Evolutionary conservation across 305 asterid genomes (phyloP).

Genomic region (Fraxinus dipetala): DNA sequence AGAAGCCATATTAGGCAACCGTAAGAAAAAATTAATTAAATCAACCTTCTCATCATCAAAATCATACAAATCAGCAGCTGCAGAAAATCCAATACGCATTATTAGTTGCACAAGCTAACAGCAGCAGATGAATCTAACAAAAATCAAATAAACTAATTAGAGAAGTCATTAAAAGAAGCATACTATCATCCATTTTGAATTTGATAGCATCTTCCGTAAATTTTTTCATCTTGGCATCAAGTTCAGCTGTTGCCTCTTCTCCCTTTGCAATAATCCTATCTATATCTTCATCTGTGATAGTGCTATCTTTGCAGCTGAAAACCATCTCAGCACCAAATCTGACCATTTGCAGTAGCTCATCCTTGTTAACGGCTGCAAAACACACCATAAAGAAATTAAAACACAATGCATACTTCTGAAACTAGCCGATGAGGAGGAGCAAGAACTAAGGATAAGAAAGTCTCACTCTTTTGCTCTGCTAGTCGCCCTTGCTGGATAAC

Average conservation of each 20-base stretch:
- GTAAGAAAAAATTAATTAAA: conserved; percentile 1
- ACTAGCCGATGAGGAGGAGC: neutral
- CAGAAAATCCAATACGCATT: conserved; percentile 29
- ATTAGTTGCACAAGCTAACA: conserved; percentile 30
- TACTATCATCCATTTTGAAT: conserved; percentile 97
- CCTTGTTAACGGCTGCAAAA: conserved; percentile 90
- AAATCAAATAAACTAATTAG: neutral
- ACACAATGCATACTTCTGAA: neutral
- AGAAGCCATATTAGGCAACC: neutral
- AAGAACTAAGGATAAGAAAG: conserved; percentile 10
- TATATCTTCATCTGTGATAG: conserved; percentile 97
- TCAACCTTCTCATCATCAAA: conserved; percentile 90
- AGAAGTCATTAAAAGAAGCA: conserved; percentile 27
- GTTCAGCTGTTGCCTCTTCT: conserved; percentile 98
- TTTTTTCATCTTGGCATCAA: conserved; percentile 98
- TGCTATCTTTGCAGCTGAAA: conserved; percentile 98
- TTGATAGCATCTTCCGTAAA: conserved; percentile 99
- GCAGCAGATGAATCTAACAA: conserved; percentile 13
- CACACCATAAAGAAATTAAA: conserved; percentile 14
- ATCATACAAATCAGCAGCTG: conserved; percentile 98
- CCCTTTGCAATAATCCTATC: conserved; percentile 99
- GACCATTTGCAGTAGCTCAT: conserved; percentile 97
- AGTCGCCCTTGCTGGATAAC: conserved; percentile 98
- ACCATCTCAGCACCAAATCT: conserved; percentile 99
- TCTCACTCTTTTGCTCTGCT: conserved; percentile 90